Percentiles rank a stretch among this genome's conserved stretches.
phyloP scores from a whole-genome alignment of 192 early-diverging fungal genomes.

The Chytriomyces confervae region DNA sequence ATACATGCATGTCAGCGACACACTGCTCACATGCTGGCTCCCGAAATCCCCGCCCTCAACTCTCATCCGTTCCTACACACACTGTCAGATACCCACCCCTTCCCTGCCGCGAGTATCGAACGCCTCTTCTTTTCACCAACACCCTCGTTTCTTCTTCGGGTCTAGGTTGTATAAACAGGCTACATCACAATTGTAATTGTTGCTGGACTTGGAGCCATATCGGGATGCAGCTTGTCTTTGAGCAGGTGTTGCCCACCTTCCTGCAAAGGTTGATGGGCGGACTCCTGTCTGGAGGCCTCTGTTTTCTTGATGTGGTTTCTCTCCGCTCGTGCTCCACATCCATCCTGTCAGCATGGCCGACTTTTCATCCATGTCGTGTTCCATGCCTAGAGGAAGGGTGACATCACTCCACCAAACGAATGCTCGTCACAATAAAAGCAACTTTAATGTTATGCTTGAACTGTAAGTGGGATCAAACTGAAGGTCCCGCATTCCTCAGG shows the following conservation, averaged over 20 bases:
- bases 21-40: background rate
- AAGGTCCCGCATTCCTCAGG: no score
- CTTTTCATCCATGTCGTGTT: background rate
- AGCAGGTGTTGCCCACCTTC: no score
- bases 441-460: no score
- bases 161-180: slow-evolving; percentile 14
- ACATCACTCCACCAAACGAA: background rate
- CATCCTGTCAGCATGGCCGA: background rate
- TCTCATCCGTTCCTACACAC: background rate
- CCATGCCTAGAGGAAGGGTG: slow-evolving; percentile 1
- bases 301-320: background rate
- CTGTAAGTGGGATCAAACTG: no score
- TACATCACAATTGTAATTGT: background rate
- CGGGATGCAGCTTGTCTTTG: no score
- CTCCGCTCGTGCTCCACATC: background rate
- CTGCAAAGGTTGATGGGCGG: background rate
- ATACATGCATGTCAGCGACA: background rate
- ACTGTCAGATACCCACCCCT: background rate
- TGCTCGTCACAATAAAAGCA: no score
- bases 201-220: no score
- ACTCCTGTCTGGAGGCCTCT: background rate
- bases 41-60: background rate
- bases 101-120: background rate
- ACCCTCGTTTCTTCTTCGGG: slow-evolving; percentile 17
- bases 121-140: slow-evolving; percentile 29